phyloP scores from a whole-genome alignment of 129 eudicot genomes.

The Chrysanthemum makinoi region DNA sequence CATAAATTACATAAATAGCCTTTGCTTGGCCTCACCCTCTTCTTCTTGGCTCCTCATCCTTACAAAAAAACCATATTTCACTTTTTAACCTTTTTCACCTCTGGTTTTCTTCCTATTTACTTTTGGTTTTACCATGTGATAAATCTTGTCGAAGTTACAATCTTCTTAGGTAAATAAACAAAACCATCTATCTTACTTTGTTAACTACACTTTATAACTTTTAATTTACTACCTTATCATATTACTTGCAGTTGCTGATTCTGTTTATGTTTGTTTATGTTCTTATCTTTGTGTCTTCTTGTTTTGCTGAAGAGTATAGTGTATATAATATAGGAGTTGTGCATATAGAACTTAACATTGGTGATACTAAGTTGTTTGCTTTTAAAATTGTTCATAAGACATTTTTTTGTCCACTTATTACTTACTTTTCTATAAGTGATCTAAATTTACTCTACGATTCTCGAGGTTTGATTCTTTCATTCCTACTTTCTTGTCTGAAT shows the following conservation, averaged over 20 bases:
- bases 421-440: background rate
- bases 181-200: constrained; percentile 4
- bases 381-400: background rate
- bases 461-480: background rate
- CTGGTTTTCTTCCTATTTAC: constrained; percentile 4
- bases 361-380: constrained; percentile 1
- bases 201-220: background rate
- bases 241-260: constrained; percentile 11
- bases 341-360: background rate
- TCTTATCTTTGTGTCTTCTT: background rate
- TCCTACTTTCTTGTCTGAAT: background rate
- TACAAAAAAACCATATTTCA: constrained; percentile 6
- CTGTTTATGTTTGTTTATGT: constrained; percentile 1
- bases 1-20: constrained; percentile 17
- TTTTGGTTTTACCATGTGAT: constrained; percentile 13
- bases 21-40: constrained; percentile 10
- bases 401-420: background rate
- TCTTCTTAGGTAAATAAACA: constrained; percentile 17
- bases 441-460: background rate
- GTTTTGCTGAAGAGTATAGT: background rate
- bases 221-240: background rate
- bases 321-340: constrained; percentile 13
- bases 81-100: constrained; percentile 7
- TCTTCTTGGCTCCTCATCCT: constrained; percentile 22
- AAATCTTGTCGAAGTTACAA: constrained; percentile 15